Evolutionary conservation across 2,329 filamentous ascomycete species (phyloP), one percentile per base, ranked within the genome.

Genomic region (Trichophyton rubrum): DNA sequence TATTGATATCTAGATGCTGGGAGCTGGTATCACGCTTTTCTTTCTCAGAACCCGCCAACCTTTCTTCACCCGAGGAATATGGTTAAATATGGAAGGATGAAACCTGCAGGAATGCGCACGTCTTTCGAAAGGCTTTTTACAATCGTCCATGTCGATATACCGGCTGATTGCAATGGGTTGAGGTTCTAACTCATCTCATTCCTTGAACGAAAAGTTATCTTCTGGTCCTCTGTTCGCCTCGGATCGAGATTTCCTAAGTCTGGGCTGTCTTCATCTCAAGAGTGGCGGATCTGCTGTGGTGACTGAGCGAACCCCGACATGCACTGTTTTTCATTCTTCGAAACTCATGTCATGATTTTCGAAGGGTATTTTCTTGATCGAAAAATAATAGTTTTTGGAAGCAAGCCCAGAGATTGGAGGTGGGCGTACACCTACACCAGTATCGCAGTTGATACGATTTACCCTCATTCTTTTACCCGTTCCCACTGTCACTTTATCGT

Each of bases 391-490:
- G 33, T 35, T 38, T 20, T 55, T 55, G 51, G 51, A 35, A 9
- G 51, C 51, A 35, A 43, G 33, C 30, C 51, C 51, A 15, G 33
- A 33, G 27, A n/a, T 35, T 55, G 51, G 51, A 33, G 51, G 33
- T 30, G 30, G 20, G 33, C 51, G 33, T 9, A 38, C 33, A 38
- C 20, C 7, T n/a, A 55, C 51, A 55, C 51, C 51, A 5, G 51
- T 35, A 55, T 55, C 51, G 51, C 51, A 55, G n/a, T 55, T 55
- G 51, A 33, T 55, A 55, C 51, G 15, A 15, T 15, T 55, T 35
- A 7, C 49, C 11, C 15, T 33, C 24, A 33, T 55, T 55, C 30
- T 35, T 35, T 55, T 55, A 17, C 51, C 51, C 33, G 51, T 55
- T 53, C 49, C 22, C 27, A 35, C 27, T 55, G 33, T 55, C 20